A percentile compares a stretch with the other conserved stretches of the same genome.
These are phyloP conservation scores for Apiotrichum gamsii DNA, from an alignment of 1,284 basidiomycete species.

Conservation along the genomic window DNA sequence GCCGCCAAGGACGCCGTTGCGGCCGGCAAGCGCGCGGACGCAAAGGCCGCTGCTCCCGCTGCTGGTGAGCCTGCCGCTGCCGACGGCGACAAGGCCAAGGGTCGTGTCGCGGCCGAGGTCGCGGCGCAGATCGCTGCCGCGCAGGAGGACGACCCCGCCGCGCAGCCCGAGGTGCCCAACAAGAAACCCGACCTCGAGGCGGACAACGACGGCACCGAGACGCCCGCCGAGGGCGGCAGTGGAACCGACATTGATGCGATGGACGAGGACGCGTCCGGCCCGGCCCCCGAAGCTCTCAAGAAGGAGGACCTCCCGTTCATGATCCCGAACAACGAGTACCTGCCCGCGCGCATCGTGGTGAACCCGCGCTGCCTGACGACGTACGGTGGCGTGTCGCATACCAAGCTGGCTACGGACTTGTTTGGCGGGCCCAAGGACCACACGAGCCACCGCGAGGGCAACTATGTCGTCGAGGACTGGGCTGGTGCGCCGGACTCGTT, in stretches of 20 bases:
- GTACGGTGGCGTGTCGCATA: slow-evolving; percentile 90
- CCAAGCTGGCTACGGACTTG: slow-evolving; percentile 79
- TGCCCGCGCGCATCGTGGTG: slow-evolving; percentile 79
- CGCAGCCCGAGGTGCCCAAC: slow-evolving; percentile 5
- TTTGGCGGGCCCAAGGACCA: slow-evolving; percentile 63
- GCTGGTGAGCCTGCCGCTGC: no score
- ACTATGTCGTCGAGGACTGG: slow-evolving; percentile 86
- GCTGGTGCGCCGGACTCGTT: slow-evolving; percentile 88
- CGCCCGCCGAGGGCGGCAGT: slow-evolving; percentile 51
- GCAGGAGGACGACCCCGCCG: slow-evolving; percentile 22
- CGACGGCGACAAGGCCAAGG: neutral
- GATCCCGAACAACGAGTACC: slow-evolving; percentile 74
- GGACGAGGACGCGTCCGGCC: slow-evolving; percentile 52
- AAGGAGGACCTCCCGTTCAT: slow-evolving; percentile 38
- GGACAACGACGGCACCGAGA: slow-evolving; percentile 14
- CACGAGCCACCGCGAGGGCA: slow-evolving; percentile 49
- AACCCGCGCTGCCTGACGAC: slow-evolving; percentile 93
- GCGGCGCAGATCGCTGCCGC: slow-evolving; percentile 8
- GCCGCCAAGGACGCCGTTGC: neutral
- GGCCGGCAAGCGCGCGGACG: slow-evolving; percentile 3
- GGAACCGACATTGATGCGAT: slow-evolving; percentile 87
- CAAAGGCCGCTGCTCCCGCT: neutral
- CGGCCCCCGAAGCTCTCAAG: slow-evolving; percentile 41
- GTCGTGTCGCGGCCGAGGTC: neutral
- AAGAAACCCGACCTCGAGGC: slow-evolving; percentile 15